phyloP scores from a whole-genome alignment of 169 alveolate species.

The Plasmodium ovale region DNA sequence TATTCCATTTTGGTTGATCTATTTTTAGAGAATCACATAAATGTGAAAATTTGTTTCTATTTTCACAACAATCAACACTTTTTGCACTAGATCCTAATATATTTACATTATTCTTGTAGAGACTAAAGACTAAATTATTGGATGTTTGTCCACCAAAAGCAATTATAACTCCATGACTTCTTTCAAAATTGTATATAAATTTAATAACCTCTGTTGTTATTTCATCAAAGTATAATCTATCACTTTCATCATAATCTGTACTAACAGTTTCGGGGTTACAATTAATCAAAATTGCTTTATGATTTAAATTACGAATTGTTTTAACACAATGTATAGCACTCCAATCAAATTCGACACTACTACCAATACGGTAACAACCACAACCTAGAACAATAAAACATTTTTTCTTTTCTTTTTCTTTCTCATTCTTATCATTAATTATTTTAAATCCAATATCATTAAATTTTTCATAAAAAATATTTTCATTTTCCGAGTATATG shows the following conservation, averaged over 20 bases:
- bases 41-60: constrained; percentile 88
- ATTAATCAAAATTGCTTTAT: constrained; percentile 85
- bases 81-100: constrained; percentile 91
- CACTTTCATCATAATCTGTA: constrained; percentile 92
- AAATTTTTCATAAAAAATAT: constrained; percentile 53
- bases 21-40: constrained; percentile 89
- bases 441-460: constrained; percentile 62
- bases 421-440: constrained; percentile 65
- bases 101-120: constrained; percentile 79
- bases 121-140: constrained; percentile 87
- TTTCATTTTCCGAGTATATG: constrained; percentile 32
- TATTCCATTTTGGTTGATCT: constrained; percentile 93
- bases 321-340: constrained; percentile 89
- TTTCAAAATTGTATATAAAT: constrained; percentile 84
- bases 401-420: constrained; percentile 31
- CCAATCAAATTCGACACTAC: constrained; percentile 93
- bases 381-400: constrained; percentile 88
- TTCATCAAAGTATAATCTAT: constrained; percentile 90
- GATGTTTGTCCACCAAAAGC: constrained; percentile 94
- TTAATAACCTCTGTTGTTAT: constrained; percentile 84
- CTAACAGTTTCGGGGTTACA: constrained; percentile 94
- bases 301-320: constrained; percentile 83
- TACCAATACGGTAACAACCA: constrained; percentile 91
- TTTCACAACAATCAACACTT: constrained; percentile 90
- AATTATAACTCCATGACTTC: constrained; percentile 85